These are phyloP conservation scores for Beauveria sp. DNA, from an alignment of 2,329 filamentous ascomycete species.

Conservation along the genomic window DNA sequence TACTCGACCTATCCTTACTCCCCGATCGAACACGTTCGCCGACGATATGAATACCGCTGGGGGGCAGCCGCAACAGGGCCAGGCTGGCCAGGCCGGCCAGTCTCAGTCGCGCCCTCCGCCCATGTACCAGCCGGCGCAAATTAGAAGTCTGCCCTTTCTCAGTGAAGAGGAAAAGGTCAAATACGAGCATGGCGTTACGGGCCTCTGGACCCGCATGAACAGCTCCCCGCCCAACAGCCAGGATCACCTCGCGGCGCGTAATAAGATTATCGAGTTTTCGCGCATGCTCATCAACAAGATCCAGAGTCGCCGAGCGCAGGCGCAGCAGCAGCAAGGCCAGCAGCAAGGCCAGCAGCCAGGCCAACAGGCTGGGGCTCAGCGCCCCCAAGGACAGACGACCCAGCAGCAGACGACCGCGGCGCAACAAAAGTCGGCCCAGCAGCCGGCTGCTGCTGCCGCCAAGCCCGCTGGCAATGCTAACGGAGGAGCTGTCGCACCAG, in stretches of 20 bases:
- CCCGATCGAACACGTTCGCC: neutral
- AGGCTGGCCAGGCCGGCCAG: conserved; percentile 18
- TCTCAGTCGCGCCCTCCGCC: conserved; percentile 23
- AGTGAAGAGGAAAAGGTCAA: conserved; percentile 48
- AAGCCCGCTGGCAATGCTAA: neutral
- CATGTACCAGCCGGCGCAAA: conserved; percentile 45
- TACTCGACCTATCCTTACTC: neutral
- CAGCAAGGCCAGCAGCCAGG: conserved; percentile 20
- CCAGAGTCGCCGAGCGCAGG: conserved; percentile 29
- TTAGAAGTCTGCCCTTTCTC: conserved; percentile 42
- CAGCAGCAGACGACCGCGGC: conserved; percentile 16
- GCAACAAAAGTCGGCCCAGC: conserved; percentile 7
- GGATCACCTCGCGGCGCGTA: conserved; percentile 42
- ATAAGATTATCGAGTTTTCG: conserved; percentile 54
- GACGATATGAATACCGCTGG: conserved; percentile 19
- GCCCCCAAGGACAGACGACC: conserved; percentile 13
- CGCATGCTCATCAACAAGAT: conserved; percentile 48
- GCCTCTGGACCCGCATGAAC: conserved; percentile 47
- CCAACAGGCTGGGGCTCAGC: conserved; percentile 16
- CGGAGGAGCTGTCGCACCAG: neutral
- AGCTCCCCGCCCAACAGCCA: conserved; percentile 37
- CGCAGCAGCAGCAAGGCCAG: conserved; percentile 25
- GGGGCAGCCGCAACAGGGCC: conserved; percentile 18
- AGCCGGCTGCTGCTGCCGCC: neutral
- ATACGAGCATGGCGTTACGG: conserved; percentile 49